phyloP scores from a whole-genome alignment of 1,139 yeast genomes.

The Hanseniaspora sp. region DNA sequence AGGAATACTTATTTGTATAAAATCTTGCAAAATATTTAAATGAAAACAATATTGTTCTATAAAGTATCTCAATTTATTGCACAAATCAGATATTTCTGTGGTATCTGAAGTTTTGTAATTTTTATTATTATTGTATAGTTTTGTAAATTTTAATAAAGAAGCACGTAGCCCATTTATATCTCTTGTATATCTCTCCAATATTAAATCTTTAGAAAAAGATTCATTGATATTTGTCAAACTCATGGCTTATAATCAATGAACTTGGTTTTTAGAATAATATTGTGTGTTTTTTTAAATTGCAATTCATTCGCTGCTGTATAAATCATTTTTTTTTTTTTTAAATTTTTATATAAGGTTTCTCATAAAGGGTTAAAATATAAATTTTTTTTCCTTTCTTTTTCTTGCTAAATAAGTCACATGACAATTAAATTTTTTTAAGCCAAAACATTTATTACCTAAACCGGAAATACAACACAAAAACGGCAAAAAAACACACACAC shows the following conservation, averaged over 20 bases:
- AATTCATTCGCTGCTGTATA: no score
- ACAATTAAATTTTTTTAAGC: no score
- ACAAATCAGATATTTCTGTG: neutral
- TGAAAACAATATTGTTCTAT: conserved; percentile 14
- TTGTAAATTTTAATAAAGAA: neutral
- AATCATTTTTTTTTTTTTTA: no score
- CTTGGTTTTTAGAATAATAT: neutral
- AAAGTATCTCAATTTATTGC: conserved; percentile 6
- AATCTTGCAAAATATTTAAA: conserved; percentile 10
- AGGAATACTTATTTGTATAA: conserved; percentile 10
- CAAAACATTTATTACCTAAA: neutral
- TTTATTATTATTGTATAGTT: neutral
- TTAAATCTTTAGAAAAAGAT: neutral
- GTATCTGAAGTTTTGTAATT: neutral
- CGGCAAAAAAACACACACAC: neutral
- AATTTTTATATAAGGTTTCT: neutral
- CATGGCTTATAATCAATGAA: neutral
- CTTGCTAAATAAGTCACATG: neutral
- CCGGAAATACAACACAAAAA: neutral
- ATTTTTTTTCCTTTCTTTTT: no score
- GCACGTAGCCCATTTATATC: neutral
- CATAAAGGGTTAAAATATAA: neutral
- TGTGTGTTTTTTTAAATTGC: neutral
- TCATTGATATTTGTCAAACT: neutral
- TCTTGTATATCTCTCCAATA: neutral